These are phyloP conservation scores for Cornus suecica DNA, from an alignment of 148 eudicot genomes.

Conservation along the genomic window DNA sequence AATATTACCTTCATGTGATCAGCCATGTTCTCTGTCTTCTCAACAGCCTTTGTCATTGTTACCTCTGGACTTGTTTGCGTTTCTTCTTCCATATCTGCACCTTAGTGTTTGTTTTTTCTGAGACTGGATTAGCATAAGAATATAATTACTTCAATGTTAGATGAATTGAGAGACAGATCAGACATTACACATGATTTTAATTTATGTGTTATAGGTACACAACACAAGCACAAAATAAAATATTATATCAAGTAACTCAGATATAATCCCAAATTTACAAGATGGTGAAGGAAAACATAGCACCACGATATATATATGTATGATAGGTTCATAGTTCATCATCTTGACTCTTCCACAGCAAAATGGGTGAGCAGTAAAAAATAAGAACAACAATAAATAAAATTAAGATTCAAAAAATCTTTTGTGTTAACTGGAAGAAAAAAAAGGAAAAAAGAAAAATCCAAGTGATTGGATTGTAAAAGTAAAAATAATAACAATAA, in stretches of 20 bases:
- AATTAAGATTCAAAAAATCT: too few relatives aligned
- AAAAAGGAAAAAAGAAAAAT: too few relatives aligned
- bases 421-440: too few relatives aligned
- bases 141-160: background rate
- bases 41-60: conserved; percentile 38
- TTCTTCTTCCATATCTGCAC: conserved; percentile 54
- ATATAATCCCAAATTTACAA: background rate
- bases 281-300: background rate
- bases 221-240: background rate
- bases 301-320: background rate
- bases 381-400: too few relatives aligned
- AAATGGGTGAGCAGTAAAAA: too few relatives aligned
- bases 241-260: too few relatives aligned
- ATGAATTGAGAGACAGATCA: background rate
- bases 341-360: too few relatives aligned
- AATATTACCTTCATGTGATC: conserved; percentile 47
- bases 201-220: background rate
- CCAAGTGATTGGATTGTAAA: too few relatives aligned
- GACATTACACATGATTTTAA: background rate
- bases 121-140: background rate
- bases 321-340: too few relatives aligned
- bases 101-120: background rate
- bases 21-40: conserved; percentile 30
- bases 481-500: too few relatives aligned
- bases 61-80: conserved; percentile 44